A percentile compares a stretch with the other conserved stretches of the same genome.
Conservation (phyloP, 257 asterid genomes). For the Solanum sparsipilum region DNA sequence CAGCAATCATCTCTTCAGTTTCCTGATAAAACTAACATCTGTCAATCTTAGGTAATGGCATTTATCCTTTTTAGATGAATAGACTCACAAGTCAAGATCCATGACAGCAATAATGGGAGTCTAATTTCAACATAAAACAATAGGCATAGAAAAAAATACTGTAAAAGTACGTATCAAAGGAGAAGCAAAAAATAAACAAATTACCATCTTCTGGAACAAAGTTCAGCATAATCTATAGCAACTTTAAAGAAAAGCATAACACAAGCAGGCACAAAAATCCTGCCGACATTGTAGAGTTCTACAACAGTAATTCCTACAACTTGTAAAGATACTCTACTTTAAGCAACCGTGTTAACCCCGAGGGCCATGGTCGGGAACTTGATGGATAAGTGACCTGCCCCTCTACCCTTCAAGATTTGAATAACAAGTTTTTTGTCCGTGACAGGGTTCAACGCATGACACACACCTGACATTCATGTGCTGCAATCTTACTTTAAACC, state of each 20-base stretch:
- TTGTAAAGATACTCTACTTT: not conserved
- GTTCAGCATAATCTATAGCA: not conserved
- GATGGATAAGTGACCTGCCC: not conserved
- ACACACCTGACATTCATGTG: not conserved
- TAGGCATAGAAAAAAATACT: not conserved
- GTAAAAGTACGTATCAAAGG: not conserved
- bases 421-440: not conserved
- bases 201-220: not conserved
- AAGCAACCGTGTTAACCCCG: not conserved
- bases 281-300: too few species aligned
- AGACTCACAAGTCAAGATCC: not conserved
- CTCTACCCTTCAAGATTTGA: not conserved
- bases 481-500: not conserved
- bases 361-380: not conserved
- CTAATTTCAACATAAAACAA: not conserved
- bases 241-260: not conserved
- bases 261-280: not conserved
- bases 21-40: conserved; percentile 28
- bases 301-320: not conserved
- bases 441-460: not conserved
- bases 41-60: not conserved
- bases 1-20: conserved; percentile 83
- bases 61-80: not conserved
- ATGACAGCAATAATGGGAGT: not conserved
- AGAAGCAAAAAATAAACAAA: not conserved